These are phyloP conservation scores for Colletotrichum kahawae DNA, from an alignment of 2,329 filamentous ascomycete genomes.

Conservation along the genomic window DNA sequence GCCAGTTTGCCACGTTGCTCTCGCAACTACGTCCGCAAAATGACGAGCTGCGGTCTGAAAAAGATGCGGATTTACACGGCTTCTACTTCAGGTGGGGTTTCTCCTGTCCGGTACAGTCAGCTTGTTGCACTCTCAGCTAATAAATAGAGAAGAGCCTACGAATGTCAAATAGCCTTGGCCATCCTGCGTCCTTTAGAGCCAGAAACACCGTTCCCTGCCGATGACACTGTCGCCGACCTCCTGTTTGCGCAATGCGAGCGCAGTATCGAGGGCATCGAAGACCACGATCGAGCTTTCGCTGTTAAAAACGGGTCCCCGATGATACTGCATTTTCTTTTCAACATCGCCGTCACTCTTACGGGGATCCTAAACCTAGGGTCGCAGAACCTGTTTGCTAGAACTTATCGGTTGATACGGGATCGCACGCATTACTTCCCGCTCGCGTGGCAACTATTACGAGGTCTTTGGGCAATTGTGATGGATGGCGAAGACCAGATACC, in stretches of 20 bases:
- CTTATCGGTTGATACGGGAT: not conserved
- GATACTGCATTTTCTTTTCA: not conserved
- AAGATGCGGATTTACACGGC: not conserved
- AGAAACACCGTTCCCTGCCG: not conserved
- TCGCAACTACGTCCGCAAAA: no score
- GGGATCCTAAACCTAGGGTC: not conserved
- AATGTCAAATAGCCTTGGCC: not conserved
- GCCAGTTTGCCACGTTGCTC: no score
- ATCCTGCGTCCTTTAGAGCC: not conserved
- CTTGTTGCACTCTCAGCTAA: no score
- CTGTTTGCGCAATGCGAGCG: constrained; percentile 19
- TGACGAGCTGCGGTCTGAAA: not conserved
- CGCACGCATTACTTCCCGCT: not conserved
- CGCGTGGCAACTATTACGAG: not conserved
- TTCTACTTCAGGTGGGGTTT: not conserved
- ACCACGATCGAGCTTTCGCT: not conserved
- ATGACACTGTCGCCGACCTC: not conserved
- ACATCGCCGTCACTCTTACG: not conserved
- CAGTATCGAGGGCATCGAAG: not conserved
- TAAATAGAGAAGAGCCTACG: not conserved
- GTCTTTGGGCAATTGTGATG: not conserved
- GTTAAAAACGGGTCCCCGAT: not conserved
- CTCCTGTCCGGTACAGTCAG: not conserved
- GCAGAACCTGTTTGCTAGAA: not conserved
- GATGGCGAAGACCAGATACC: not conserved